Base-by-base conservation (phyloP, 495 filamentous ascomycete genomes). In the Aspergillus sparsus region DNA sequence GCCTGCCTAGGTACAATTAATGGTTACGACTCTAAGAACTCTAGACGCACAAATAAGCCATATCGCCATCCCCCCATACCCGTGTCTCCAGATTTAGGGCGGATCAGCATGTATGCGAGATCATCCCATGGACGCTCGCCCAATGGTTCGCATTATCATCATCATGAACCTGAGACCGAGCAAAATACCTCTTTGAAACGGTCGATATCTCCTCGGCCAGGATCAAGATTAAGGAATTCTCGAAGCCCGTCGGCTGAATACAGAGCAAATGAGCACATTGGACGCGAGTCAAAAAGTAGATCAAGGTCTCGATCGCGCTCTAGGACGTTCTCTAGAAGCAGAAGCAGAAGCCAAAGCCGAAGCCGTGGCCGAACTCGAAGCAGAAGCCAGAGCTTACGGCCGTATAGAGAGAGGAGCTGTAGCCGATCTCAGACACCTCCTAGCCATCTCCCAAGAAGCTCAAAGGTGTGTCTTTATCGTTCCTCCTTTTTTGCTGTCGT, bases 151-250 rank as follows among this genome's bases (percentile, higher is more conserved):
- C 21, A 33, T 11, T 41, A 41, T 13, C 61, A 62, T 13, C 61
- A 62, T 35, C 55, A 45, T 15, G 60, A 64, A 7, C 42, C 35
- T 8, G 58, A 42, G 54, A 53, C 39, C 39, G 50, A 64, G 31
- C 68, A 66, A 31, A 77, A 73, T 16, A 69, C 69, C 13, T 73
- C 75, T 54, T 68, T 71, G 31, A 74, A 71, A 58, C 80, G 77
- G 44, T 81, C 82, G 8, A 77, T 79, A 60, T 80, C 82, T 13
- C 78, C 81, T 49, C 79, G 77, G 13, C 76, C 76, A 42, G 64
- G 67, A 34, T 74, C 76, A 21, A 75, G 68, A 49, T 66, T 69
- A 13, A 67, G 68, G 53, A 70, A 68, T 11, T 78, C 72, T 49
- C 73, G 74, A 51, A 79, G 71, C 53, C 73, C 68, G 7, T 68